Evolutionary conservation across 352 stramenopile genomes (phyloP).

Genomic region (Elongisporangium anandrum): DNA sequence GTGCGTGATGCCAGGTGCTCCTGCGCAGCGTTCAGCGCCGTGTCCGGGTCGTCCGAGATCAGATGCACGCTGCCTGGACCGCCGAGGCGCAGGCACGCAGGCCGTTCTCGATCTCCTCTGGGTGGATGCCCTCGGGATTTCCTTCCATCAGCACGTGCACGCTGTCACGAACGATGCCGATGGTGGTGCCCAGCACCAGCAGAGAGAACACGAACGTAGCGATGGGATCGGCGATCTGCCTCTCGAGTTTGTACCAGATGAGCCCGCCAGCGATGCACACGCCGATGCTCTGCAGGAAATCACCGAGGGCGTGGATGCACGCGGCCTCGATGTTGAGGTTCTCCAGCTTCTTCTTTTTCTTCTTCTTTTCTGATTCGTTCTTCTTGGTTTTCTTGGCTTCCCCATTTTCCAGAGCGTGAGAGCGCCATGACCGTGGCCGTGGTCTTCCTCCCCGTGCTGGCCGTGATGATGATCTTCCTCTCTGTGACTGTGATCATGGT

Average conservation of each 20-base stretch:
- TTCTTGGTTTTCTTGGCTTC: slow-evolving; percentile 1
- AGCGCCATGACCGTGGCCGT: slow-evolving; percentile 12
- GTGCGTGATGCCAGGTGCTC: slow-evolving; percentile 81
- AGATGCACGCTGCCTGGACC: slow-evolving; percentile 90
- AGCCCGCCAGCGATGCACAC: slow-evolving; percentile 94
- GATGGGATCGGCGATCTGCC: slow-evolving; percentile 96
- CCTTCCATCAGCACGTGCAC: slow-evolving; percentile 96
- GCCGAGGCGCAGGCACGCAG: slow-evolving; percentile 83
- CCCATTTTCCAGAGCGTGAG: slow-evolving; percentile 5
- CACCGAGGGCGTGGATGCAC: slow-evolving; percentile 96
- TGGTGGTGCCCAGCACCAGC: slow-evolving; percentile 92
- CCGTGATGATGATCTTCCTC: no score
- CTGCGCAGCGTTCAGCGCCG: slow-evolving; percentile 63
- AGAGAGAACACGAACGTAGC: slow-evolving; percentile 97
- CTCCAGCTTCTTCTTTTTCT: slow-evolving; percentile 45
- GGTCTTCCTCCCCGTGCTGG: slow-evolving; percentile 10
- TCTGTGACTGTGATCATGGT: no score
- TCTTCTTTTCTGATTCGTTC: slow-evolving; percentile 10
- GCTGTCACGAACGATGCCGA: slow-evolving; percentile 88
- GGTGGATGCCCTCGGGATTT: slow-evolving; percentile 89
- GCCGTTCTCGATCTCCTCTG: slow-evolving; percentile 77
- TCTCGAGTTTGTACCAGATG: slow-evolving; percentile 96
- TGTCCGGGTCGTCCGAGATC: slow-evolving; percentile 58
- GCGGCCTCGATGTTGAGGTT: slow-evolving; percentile 96
- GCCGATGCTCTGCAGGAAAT: slow-evolving; percentile 96